Base-by-base conservation (phyloP, 306 rosid species). In the Hippophae rhamnoides region DNA sequence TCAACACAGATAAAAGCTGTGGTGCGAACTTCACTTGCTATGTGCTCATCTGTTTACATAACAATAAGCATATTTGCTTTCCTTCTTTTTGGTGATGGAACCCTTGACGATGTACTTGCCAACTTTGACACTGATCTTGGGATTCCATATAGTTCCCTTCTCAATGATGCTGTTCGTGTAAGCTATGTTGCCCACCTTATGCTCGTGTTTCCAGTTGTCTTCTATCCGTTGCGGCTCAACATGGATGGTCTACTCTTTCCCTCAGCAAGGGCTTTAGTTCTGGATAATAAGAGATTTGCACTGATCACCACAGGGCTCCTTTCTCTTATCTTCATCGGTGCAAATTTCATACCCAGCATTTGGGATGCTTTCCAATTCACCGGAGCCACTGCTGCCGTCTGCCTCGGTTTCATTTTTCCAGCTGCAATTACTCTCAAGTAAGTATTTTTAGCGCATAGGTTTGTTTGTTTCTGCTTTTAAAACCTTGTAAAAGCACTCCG, bases 191-290 rank as follows among this genome's bases (percentile, higher is more conserved):
- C 65, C 47, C 79, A 78, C 40, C 62, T 74, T 51, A 67, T 78
- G 45, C 69, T 78, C 1, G 76, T 74, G 6, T 70, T 70, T 41
- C 79, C 83, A 11, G 50, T 65, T 41, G 63, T 64, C 41, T 78
- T 78, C 64, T 60, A 58, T 27, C 79, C 83, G 7, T 58, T 78
- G 47, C 54, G 77, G 31, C 60, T 70, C 41, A 74, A 78, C 63
- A 62, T 78, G 76, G 83, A 78, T 9, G 74, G 74, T 45, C 77
- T 78, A 13, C 54, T 78, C 47, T 74, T 78, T 38, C 74, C 80
- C 43, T 63, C 74, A 1, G 61, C 72, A 10, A 61, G 68, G 49
- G 72, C 77, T 48, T 62, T 70, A 72, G 53, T 53, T 8, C 67
- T 43, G 23, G 69, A 74, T 66, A 71, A 67, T 52, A 55, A 26